A percentile compares a stretch with the other conserved stretches of the same genome.
These are phyloP conservation scores for Melanogaster broomeanus DNA, from an alignment of 768 basidiomycete species.

Conservation along the genomic window DNA sequence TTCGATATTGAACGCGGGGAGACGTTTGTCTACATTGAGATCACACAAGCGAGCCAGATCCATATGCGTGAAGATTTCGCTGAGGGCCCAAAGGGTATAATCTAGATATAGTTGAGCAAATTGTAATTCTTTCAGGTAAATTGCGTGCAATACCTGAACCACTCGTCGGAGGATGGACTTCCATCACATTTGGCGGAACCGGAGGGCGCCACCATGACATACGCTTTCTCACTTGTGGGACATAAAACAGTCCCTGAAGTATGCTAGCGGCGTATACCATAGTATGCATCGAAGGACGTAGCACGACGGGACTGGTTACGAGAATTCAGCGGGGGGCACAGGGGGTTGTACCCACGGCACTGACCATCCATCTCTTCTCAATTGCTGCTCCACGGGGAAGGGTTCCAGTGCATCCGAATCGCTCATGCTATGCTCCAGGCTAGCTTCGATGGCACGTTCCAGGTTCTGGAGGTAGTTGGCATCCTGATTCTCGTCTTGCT, in stretches of 20 bases:
- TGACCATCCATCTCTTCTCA: conserved; percentile 61
- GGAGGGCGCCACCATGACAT: conserved; percentile 40
- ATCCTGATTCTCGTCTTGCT: conserved; percentile 37
- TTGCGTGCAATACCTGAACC: conserved; percentile 38
- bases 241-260: conserved; percentile 53
- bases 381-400: conserved; percentile 50
- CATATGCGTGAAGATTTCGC: conserved; percentile 70
- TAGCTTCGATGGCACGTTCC: conserved; percentile 72
- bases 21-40: conserved; percentile 52
- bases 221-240: conserved; percentile 66
- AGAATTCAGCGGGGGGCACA: neutral
- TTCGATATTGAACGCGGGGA: conserved; percentile 47
- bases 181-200: conserved; percentile 14
- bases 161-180: conserved; percentile 26
- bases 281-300: conserved; percentile 56
- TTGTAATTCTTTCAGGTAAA: neutral
- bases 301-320: conserved; percentile 60
- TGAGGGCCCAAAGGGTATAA: conserved; percentile 52
- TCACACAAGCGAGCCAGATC: conserved; percentile 62
- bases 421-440: conserved; percentile 49
- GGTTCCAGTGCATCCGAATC: conserved; percentile 53
- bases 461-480: conserved; percentile 62
- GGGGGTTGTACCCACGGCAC: conserved; percentile 16
- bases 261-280: conserved; percentile 64
- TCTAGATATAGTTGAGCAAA: conserved; percentile 33